Percentiles rank a stretch among this genome's conserved stretches.
These are phyloP conservation scores for Calonectria ilicicola DNA, from an alignment of 2,329 filamentous ascomycete species.

Conservation along the genomic window DNA sequence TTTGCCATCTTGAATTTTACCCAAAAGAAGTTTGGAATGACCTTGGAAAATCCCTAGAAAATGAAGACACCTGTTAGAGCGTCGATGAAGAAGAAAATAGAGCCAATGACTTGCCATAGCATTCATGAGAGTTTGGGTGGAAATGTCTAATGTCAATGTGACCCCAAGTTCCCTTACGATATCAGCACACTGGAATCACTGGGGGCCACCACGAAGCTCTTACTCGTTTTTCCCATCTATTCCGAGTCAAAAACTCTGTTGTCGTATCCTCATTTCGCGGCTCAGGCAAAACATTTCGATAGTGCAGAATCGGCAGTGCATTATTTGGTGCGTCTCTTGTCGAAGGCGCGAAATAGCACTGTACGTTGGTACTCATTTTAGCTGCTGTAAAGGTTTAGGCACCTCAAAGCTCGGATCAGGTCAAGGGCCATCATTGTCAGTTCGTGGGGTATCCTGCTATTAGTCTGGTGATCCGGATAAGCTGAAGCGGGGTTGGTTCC, in stretches of 20 bases:
- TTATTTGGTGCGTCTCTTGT: constrained; percentile 36
- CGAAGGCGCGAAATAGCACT: constrained; percentile 31
- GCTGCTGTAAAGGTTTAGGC: neutral
- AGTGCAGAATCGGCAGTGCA: constrained; percentile 35
- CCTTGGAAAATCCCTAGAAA: constrained; percentile 37
- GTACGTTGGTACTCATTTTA: constrained; percentile 22
- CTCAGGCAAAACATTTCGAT: constrained; percentile 29
- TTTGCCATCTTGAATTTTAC: constrained; percentile 29
- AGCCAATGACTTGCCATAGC: constrained; percentile 30
- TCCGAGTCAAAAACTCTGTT: constrained; percentile 27
- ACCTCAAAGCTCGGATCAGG: neutral
- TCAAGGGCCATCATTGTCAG: neutral
- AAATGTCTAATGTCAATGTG: constrained; percentile 39
- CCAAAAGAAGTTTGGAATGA: constrained; percentile 33
- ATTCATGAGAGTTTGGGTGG: constrained; percentile 40
- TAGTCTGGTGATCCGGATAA: neutral
- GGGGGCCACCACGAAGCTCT: neutral
- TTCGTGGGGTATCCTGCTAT: neutral
- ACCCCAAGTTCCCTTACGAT: constrained; percentile 33
- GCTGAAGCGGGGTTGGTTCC: neutral
- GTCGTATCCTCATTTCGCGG: constrained; percentile 27
- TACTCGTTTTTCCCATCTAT: constrained; percentile 40
- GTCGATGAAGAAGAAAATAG: neutral
- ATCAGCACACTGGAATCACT: neutral
- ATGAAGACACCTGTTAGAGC: neutral